Evolutionary conservation across 140 eudicot species (phyloP).

Genomic region (Erigeron philadelphicus): DNA sequence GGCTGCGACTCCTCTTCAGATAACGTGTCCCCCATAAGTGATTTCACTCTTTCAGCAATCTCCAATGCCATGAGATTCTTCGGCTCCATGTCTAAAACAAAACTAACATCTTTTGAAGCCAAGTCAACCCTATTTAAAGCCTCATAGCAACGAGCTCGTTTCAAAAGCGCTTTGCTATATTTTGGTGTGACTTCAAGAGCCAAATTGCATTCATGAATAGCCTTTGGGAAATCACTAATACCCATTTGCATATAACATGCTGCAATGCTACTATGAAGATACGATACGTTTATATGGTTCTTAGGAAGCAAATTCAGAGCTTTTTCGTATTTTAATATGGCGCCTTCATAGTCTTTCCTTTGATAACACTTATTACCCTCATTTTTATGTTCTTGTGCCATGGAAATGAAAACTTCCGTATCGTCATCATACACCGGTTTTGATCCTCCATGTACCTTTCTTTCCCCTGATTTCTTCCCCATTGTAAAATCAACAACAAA

Average conservation of each 20-base stretch:
- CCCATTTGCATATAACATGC: slow-evolving; percentile 93
- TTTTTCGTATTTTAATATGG: slow-evolving; percentile 67
- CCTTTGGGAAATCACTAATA: slow-evolving; percentile 64
- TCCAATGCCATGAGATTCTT: slow-evolving; percentile 81
- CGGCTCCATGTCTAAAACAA: slow-evolving; percentile 67
- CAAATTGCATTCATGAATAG: slow-evolving; percentile 79
- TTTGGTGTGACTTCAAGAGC: slow-evolving; percentile 86
- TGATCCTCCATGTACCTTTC: slow-evolving; percentile 31
- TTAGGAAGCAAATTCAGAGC: slow-evolving; percentile 69
- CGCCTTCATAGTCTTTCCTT: slow-evolving; percentile 72
- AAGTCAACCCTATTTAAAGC: slow-evolving; percentile 62
- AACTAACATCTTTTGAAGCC: slow-evolving; percentile 55
- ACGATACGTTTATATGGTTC: slow-evolving; percentile 61
- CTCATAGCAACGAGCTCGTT: slow-evolving; percentile 84
- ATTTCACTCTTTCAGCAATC: slow-evolving; percentile 55
- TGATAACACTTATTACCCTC: slow-evolving; percentile 78
- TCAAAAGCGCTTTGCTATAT: slow-evolving; percentile 79
- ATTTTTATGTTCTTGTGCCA: slow-evolving; percentile 71
- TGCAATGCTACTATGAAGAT: slow-evolving; percentile 70
- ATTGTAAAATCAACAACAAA: slow-evolving; percentile 29
- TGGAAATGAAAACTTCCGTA: slow-evolving; percentile 53
- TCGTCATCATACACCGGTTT: slow-evolving; percentile 47
- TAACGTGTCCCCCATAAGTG: slow-evolving; percentile 31
- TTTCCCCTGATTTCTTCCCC: slow-evolving; percentile 61
- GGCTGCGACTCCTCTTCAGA: slow-evolving; percentile 30